Conservation (phyloP, 2,329 filamentous ascomycete genomes). For the Gyromitra esculenta region DNA sequence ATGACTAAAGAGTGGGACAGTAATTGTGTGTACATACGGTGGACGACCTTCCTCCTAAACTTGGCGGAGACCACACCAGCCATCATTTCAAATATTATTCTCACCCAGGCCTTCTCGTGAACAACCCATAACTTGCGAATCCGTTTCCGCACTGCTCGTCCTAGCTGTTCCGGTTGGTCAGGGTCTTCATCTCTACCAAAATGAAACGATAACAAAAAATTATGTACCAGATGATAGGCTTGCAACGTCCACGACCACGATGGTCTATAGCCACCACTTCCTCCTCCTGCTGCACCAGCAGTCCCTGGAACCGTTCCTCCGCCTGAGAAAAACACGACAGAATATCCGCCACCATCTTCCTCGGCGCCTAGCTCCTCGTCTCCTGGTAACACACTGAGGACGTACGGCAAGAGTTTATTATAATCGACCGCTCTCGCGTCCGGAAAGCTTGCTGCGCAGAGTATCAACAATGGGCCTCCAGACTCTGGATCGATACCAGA, state of each 20-base stretch:
- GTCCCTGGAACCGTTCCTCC: slow-evolving; percentile 59
- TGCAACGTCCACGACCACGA: slow-evolving; percentile 69
- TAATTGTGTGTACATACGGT: slow-evolving; percentile 60
- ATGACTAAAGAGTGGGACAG: background rate
- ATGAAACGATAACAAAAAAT: slow-evolving; percentile 20
- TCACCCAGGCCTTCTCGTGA: slow-evolving; percentile 68
- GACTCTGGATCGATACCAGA: slow-evolving; percentile 65
- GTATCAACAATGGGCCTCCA: slow-evolving; percentile 66
- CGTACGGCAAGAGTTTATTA: slow-evolving; percentile 67
- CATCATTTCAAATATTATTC: slow-evolving; percentile 68
- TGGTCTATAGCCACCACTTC: slow-evolving; percentile 61
- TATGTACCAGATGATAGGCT: slow-evolving; percentile 65
- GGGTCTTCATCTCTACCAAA: slow-evolving; percentile 1
- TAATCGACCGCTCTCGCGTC: slow-evolving; percentile 67
- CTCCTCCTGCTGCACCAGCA: slow-evolving; percentile 59
- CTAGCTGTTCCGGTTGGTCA: slow-evolving; percentile 59
- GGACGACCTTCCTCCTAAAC: slow-evolving; percentile 68
- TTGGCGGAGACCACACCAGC: slow-evolving; percentile 69
- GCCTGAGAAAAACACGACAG: slow-evolving; percentile 69
- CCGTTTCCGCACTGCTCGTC: slow-evolving; percentile 67
- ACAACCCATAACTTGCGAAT: slow-evolving; percentile 69
- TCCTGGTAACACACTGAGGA: slow-evolving; percentile 66
- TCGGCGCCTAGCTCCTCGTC: slow-evolving; percentile 66
- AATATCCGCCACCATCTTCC: slow-evolving; percentile 65
- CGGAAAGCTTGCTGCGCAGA: slow-evolving; percentile 68